Percentiles rank a stretch among this genome's conserved stretches.
Evolutionary conservation across 352 stramenopile species (phyloP).

Genomic region (Pythium dissimile): DNA sequence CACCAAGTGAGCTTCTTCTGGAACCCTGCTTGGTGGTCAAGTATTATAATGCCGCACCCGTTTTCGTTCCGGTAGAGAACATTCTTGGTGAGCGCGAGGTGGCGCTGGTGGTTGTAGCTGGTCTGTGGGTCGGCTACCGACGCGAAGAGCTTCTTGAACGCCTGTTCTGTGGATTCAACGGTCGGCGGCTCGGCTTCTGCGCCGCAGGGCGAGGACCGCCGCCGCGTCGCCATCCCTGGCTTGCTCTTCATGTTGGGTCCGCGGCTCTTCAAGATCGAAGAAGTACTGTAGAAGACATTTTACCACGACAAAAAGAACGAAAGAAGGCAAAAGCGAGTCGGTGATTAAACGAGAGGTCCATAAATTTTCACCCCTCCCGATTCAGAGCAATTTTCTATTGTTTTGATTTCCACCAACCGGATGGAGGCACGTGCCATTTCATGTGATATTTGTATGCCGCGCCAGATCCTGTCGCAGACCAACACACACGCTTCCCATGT

Average conservation of each 20-base stretch:
- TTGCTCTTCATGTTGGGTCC: neutral
- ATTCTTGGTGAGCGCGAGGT: slow-evolving; percentile 74
- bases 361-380: slow-evolving; percentile 11
- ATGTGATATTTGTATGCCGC: slow-evolving; percentile 17
- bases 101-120: slow-evolving; percentile 51
- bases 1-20: no score
- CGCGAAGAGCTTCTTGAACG: slow-evolving; percentile 67
- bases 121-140: slow-evolving; percentile 63
- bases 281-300: slow-evolving; percentile 4
- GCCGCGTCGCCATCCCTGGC: slow-evolving; percentile 2
- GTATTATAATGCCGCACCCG: slow-evolving; percentile 26
- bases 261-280: slow-evolving; percentile 21
- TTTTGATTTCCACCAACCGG: neutral
- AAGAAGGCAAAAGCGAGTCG: no score
- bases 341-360: no score
- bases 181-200: neutral
- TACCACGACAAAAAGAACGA: no score
- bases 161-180: slow-evolving; percentile 28
- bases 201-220: neutral
- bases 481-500: neutral
- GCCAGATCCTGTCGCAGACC: neutral
- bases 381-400: neutral
- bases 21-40: neutral
- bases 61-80: slow-evolving; percentile 70
- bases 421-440: neutral